Conservation (phyloP, 768 basidiomycete genomes). For the Suillus bovinus region DNA sequence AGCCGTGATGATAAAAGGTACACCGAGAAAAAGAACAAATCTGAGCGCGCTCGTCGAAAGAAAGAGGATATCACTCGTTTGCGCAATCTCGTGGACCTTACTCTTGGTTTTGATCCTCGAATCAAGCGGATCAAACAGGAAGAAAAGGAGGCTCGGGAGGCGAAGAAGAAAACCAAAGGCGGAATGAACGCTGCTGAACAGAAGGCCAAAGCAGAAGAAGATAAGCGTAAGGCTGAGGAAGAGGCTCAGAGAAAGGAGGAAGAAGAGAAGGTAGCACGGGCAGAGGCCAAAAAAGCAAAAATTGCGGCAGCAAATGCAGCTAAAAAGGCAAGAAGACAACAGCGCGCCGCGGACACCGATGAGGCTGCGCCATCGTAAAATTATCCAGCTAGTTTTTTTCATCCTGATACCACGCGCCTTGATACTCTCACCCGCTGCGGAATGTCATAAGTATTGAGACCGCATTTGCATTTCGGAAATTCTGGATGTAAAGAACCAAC, state of each 20-base stretch:
- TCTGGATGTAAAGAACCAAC: background rate
- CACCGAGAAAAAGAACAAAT: constrained; percentile 99
- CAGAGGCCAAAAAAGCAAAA: constrained; percentile 83
- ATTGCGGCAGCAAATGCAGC: constrained; percentile 86
- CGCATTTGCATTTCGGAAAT: background rate
- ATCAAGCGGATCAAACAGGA: constrained; percentile 97
- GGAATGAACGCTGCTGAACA: constrained; percentile 43
- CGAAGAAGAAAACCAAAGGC: constrained; percentile 73
- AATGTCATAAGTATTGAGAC: background rate
- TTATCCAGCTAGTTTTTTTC: background rate
- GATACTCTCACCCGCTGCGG: background rate
- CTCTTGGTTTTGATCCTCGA: constrained; percentile 84
- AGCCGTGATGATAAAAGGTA: constrained; percentile 99
- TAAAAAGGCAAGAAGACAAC: constrained; percentile 80
- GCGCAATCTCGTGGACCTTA: constrained; percentile 82
- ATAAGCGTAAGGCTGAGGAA: constrained; percentile 66
- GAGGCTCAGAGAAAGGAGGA: constrained; percentile 81
- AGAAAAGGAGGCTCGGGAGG: constrained; percentile 92
- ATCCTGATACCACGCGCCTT: background rate
- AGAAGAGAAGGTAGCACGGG: constrained; percentile 72
- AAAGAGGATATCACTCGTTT: constrained; percentile 95
- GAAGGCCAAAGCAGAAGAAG: constrained; percentile 52
- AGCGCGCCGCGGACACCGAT: constrained; percentile 45
- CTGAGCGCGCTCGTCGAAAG: constrained; percentile 93
- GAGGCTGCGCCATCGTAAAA: constrained; percentile 19